Base-by-base conservation (phyloP, 768 basidiomycete genomes). In the Coprinellus micaceus region DNA sequence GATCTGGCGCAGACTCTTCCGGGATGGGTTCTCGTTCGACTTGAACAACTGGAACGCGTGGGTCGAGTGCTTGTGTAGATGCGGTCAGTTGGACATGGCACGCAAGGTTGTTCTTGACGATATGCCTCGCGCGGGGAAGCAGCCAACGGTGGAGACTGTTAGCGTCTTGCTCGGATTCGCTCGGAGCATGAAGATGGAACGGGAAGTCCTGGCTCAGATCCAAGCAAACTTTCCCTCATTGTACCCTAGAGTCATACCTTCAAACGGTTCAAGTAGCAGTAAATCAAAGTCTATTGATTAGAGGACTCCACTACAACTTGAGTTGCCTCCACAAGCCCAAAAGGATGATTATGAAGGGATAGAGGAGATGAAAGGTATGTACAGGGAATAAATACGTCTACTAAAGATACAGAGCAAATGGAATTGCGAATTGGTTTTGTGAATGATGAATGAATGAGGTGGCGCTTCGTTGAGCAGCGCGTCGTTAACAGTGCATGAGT, bases 1-100 rank as follows among this genome's bases (percentile, higher is more conserved):
- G 43, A 80, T 90, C 33, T 81, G 82, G 71, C 59, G 66, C 28
- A 82, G 80, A 64, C 74, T 88, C 48, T 68, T 69, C 26, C 74
- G 69, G 51, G 74, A 74, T 45, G 76, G 74, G 22, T 89, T 80
- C 66, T 64, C 59, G 36, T 73, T 89, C 53, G 85, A 87, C 64
- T 63, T 75, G 58, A 80, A 82, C 51, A 88, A 89, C 64, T 94
- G 92, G 90, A 84, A 89, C 56, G 78, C 84, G 0, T 91, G 85
- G 77, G 67, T 97, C 19, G 94, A 97, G 69, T 91, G 88, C 65
- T 78, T 96, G n/a, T 91, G 90, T 63, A 80, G 93, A 22, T 66
- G 83, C 46, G 80, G 83, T 9, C 74, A 76, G 62, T 61, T 91
- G 29, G 79, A 84, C 21, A 86, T 89, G 22, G 94, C 91, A 1